These are phyloP conservation scores for Trametes cinnabarina DNA, from an alignment of 768 basidiomycete species.

Conservation along the genomic window DNA sequence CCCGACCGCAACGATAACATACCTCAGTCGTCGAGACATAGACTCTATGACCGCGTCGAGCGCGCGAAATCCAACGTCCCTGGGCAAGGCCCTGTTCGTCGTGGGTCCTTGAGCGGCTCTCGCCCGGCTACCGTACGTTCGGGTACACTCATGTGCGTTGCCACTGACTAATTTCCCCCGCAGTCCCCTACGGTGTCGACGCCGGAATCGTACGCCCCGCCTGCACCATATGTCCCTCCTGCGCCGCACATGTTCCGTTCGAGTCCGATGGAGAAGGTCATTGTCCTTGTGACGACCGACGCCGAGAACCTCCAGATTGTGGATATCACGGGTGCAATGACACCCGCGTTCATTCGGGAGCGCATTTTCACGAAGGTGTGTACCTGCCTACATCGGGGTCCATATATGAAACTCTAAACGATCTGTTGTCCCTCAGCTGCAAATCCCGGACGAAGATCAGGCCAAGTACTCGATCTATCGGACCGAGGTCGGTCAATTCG, in stretches of 20 bases:
- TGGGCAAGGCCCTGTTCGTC: constrained; percentile 22
- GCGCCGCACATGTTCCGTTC: constrained; percentile 27
- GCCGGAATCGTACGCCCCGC: constrained; percentile 29
- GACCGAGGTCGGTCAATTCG: constrained; percentile 80
- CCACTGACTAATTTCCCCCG: not conserved
- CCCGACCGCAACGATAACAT: constrained; percentile 22
- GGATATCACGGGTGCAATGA: constrained; percentile 64
- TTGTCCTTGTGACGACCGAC: constrained; percentile 59
- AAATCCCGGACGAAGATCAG: constrained; percentile 83
- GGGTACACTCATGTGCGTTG: not conserved
- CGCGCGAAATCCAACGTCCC: constrained; percentile 26
- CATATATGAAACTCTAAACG: not conserved
- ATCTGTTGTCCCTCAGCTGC: constrained; percentile 46
- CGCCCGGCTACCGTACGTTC: constrained; percentile 34
- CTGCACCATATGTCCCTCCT: constrained; percentile 32
- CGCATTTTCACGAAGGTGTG: constrained; percentile 76
- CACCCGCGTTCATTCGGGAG: constrained; percentile 71
- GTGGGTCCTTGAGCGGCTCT: constrained; percentile 20
- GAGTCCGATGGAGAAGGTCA: constrained; percentile 25
- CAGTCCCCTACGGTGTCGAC: constrained; percentile 28
- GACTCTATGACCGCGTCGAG: constrained; percentile 20
- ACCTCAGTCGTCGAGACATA: constrained; percentile 28
- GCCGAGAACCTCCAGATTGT: constrained; percentile 74
- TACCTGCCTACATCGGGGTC: constrained; percentile 8
- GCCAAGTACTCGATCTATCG: constrained; percentile 76